A percentile compares a stretch with the other conserved stretches of the same genome.
Conservation (phyloP, 202 grass and related monocot species). For the Musa balbisiana region DNA sequence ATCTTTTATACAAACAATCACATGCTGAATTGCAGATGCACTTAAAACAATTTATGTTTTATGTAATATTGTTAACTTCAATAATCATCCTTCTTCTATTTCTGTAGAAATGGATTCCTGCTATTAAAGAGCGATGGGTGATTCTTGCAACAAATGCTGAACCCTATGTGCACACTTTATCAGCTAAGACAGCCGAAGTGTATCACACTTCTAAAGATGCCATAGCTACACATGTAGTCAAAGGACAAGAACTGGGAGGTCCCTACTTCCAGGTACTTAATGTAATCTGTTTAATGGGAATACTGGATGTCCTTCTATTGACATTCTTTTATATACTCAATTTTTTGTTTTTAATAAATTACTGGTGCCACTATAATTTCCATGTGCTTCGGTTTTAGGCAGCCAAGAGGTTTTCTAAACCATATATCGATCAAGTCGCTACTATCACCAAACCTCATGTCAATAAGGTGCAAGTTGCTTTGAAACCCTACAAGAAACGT, state of each 20-base stretch:
- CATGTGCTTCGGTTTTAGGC: constrained; percentile 11
- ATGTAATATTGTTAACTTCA: background rate
- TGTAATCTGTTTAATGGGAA: background rate
- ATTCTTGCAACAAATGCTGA: background rate
- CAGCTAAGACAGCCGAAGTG: constrained; percentile 9
- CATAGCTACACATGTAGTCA: constrained; percentile 19
- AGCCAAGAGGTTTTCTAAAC: constrained; percentile 30
- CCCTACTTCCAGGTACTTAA: constrained; percentile 41
- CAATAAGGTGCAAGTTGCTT: constrained; percentile 9
- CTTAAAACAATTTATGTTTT: background rate
- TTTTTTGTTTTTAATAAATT: constrained; percentile 3
- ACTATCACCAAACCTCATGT: constrained; percentile 15
- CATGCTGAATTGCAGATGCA: background rate
- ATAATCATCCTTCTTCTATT: background rate
- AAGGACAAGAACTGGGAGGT: constrained; percentile 8
- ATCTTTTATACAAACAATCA: background rate
- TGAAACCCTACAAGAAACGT: constrained; percentile 23
- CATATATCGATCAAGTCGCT: constrained; percentile 25
- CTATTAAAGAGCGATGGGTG: constrained; percentile 18
- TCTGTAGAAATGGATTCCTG: constrained; percentile 22
- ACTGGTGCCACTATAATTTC: background rate
- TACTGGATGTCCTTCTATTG: background rate
- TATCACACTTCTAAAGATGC: constrained; percentile 32
- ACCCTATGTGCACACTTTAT: constrained; percentile 10
- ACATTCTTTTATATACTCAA: background rate